Base-by-base conservation (phyloP, 306 rosid genomes). In the Calophaca sinica region DNA sequence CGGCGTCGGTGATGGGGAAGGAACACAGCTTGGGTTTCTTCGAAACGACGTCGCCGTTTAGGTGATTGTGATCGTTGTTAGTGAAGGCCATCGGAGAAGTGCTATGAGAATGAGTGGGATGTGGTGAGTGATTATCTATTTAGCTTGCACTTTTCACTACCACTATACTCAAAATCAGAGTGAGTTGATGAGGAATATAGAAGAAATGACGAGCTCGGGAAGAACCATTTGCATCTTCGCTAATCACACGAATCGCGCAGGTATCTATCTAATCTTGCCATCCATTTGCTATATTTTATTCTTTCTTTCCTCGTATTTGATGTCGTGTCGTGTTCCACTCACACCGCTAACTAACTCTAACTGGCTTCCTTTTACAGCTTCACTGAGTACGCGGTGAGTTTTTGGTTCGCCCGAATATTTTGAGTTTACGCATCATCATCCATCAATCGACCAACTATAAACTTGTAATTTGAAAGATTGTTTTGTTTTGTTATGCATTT, bases 1-100 rank as follows among this genome's bases (percentile, higher is more conserved):
- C 93, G 2, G 84, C 55, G 8, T 70, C 68, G 1, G 92, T 83
- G 82, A 90, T 81, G 80, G 57, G 3, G 6, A 50, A 44, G 7
- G 72, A 20, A n/a, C 73, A 65, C 6, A 88, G 83, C 3, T 86
- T 89, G 2, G 90, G 93, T 60, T 80, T 91, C 69, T 63, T 63
- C 26, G 69, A 63, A 63, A 20, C 26, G 26, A 63, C 35, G 33
- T 42, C 33, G 8, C 69, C 69, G 15, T 63, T 63, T 63, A 9
- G 44, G 69, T 63, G 52, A 63, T 42, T 63, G 15, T 41, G 52
- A 63, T 20, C 51, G 6, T 15, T 7, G 13, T 1, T 20, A 20
- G 26, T 0, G 26, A 20, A 20, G 26, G 26, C 69, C 69, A 63
- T 63, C 1, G 14, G 9, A 63, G 51, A 9, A 39, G 9, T 42